Base-by-base conservation (phyloP, 2,329 filamentous ascomycete genomes). In the Aspergillus flavus region DNA sequence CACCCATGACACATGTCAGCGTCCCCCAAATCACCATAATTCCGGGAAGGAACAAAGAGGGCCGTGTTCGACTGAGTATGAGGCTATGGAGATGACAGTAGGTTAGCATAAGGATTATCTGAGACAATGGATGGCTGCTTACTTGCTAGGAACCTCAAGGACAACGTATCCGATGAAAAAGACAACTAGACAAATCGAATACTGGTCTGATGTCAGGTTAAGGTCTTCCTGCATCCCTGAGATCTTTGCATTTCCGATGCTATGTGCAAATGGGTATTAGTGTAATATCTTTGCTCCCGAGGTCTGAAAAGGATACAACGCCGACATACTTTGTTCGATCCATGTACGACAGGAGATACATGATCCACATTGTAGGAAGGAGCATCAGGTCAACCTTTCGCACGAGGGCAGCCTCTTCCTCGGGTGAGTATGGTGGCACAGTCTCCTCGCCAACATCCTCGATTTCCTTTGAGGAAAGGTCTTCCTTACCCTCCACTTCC, bases 1-100 rank as follows among this genome's bases (percentile, higher is more conserved):
- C 76, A 3, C 81, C 81, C 82, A 87, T 86, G 61, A 82, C 78
- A 61, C 82, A 83, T 39, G 83, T 82, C 30, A 84, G 70, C 0
- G 70, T 68, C 32, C 83, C 81, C 87, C 86, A 88, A 2, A 82
- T 68, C 5, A 83, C 72, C 85, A 88, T 86, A 67, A 85, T 83
- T 9, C 71, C 68, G 0, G 83, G 80, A 1, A 84, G 72, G 69
- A 84, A 86, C n/a, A 82, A 69, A 1, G 82, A 84, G 0, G 84
- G 85, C 50, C 78, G 77, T 21, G 80, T 80, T 43, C 79, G 79
- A 41, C 80, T 78, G 30, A 87, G 76, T n/a, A 85, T 75, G 71
- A 86, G 64, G 52, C 68, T 73, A 30, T 6, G 26, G 6, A 3
- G 11, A 21, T 26, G 6, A 39, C 21, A 19, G 6, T 55, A 9